These are phyloP conservation scores for Fusarium ramigenum DNA, from an alignment of 2,329 filamentous ascomycete species.

Conservation along the genomic window DNA sequence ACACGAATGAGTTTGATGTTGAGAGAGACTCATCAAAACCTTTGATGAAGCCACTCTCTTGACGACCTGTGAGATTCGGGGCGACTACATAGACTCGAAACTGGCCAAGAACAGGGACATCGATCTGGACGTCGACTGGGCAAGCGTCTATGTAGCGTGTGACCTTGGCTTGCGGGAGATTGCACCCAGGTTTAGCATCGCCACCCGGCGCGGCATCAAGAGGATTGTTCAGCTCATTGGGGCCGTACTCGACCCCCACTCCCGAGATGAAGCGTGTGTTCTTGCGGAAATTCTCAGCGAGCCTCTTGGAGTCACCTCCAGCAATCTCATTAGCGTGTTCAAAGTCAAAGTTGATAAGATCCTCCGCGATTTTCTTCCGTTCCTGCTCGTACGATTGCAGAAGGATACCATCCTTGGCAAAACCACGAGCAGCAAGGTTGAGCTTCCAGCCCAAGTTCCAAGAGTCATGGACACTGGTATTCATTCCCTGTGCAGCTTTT, in stretches of 20 bases:
- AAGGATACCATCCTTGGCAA: slow-evolving; percentile 60
- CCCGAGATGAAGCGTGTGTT: slow-evolving; percentile 79
- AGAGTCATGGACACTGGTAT: slow-evolving; percentile 68
- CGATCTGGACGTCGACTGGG: slow-evolving; percentile 78
- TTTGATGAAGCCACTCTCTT: slow-evolving; percentile 65
- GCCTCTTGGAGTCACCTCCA: slow-evolving; percentile 67
- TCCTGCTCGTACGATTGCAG: slow-evolving; percentile 71
- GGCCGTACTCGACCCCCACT: slow-evolving; percentile 69
- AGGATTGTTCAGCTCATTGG: slow-evolving; percentile 59
- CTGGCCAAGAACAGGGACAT: slow-evolving; percentile 79
- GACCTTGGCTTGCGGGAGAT: slow-evolving; percentile 74
- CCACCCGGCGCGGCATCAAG: slow-evolving; percentile 50
- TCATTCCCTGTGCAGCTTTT: slow-evolving; percentile 76
- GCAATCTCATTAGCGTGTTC: slow-evolving; percentile 66
- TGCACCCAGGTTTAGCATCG: slow-evolving; percentile 61
- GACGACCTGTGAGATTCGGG: slow-evolving; percentile 60
- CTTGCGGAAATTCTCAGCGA: slow-evolving; percentile 74
- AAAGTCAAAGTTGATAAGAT: slow-evolving; percentile 67
- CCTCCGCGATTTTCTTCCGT: slow-evolving; percentile 67
- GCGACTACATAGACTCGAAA: slow-evolving; percentile 79
- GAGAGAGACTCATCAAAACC: slow-evolving; percentile 65
- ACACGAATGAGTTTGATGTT: slow-evolving; percentile 62
- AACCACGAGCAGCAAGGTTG: slow-evolving; percentile 62
- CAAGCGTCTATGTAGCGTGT: slow-evolving; percentile 81
- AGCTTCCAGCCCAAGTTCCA: slow-evolving; percentile 69